phyloP scores from a whole-genome alignment of 1,284 basidiomycete species.

The Fomitiporia mediterranea region DNA sequence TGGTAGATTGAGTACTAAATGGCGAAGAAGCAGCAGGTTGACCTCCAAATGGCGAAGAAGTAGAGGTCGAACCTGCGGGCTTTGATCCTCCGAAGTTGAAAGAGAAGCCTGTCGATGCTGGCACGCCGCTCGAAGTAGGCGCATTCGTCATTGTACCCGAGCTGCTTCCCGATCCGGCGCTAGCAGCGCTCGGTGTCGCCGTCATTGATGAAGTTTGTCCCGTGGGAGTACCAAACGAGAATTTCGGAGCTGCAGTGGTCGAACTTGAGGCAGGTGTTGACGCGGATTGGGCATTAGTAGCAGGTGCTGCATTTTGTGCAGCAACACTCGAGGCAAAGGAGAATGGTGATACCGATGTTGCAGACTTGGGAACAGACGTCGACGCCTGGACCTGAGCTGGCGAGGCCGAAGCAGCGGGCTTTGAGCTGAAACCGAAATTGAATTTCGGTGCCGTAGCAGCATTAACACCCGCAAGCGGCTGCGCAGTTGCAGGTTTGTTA shows the following conservation, averaged over 20 bases:
- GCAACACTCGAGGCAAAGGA: slow-evolving; percentile 5
- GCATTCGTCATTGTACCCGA: background rate
- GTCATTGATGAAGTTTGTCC: background rate
- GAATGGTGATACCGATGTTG: background rate
- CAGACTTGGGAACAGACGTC: background rate
- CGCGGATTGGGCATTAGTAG: background rate
- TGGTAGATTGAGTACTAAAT: too few species aligned
- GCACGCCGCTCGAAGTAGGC: background rate
- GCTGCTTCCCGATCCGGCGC: background rate
- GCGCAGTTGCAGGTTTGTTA: background rate
- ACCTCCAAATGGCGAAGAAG: too few species aligned
- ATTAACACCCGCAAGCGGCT: background rate
- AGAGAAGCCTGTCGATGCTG: background rate
- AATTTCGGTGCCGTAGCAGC: slow-evolving; percentile 7
- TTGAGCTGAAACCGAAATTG: slow-evolving; percentile 11
- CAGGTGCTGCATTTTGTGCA: background rate
- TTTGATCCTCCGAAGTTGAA: background rate
- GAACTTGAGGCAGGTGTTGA: background rate
- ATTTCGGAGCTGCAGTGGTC: background rate
- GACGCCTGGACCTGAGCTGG: background rate
- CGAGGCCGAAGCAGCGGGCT: slow-evolving; percentile 1
- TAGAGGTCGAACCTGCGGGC: background rate
- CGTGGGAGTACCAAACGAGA: slow-evolving; percentile 2
- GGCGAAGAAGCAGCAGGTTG: too few species aligned
- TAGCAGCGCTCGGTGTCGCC: background rate